Percentiles rank a stretch among this genome's conserved stretches.
Evolutionary conservation across 202 grass and related monocot genomes (phyloP).

Genomic region (Hordeum pubiflorum): DNA sequence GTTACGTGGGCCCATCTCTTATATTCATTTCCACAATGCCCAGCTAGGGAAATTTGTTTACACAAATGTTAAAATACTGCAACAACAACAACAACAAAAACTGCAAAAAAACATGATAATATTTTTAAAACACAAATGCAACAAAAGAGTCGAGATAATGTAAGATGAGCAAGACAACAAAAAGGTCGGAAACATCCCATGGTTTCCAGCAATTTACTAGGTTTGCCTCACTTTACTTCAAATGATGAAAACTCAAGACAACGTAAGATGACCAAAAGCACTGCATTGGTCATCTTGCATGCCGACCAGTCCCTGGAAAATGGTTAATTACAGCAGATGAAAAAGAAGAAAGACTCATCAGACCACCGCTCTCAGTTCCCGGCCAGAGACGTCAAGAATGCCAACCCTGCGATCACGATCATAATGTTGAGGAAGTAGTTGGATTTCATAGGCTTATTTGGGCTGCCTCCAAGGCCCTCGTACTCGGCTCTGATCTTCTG

Average conservation of each 20-base stretch:
- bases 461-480: constrained; percentile 80
- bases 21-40: neutral
- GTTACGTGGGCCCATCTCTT: too few species aligned
- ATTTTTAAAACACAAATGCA: neutral
- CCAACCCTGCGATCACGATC: constrained; percentile 66
- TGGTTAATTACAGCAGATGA: neutral
- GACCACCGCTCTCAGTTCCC: constrained; percentile 36
- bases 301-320: neutral
- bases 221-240: neutral
- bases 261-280: neutral
- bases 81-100: too few species aligned
- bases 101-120: too few species aligned
- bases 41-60: neutral
- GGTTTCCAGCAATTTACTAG: neutral
- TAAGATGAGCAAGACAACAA: too few species aligned
- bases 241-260: neutral
- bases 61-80: too few species aligned
- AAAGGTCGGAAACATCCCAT: too few species aligned
- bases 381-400: constrained; percentile 73
- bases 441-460: constrained; percentile 73
- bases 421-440: constrained; percentile 99
- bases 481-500: constrained; percentile 80
- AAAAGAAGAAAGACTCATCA: neutral
- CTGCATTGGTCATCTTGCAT: neutral
- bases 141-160: too few species aligned